Evolutionary conservation across 495 filamentous ascomycete genomes (phyloP).

Genomic region (Aspergillus wentii): DNA sequence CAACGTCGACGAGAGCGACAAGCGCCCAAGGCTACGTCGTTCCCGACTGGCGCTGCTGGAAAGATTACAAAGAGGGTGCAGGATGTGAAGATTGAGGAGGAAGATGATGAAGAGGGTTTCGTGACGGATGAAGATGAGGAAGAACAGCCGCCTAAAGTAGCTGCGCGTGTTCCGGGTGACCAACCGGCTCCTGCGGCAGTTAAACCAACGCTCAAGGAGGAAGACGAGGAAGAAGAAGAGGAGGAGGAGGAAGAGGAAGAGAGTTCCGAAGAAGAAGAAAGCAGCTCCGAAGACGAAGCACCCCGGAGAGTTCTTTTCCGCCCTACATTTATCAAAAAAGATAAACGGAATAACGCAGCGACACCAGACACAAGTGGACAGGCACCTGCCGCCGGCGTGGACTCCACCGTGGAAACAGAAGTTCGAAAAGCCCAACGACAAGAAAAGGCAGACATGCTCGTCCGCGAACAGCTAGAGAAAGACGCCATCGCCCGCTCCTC

Average conservation of each 20-base stretch:
- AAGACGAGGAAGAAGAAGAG: slow-evolving; percentile 51
- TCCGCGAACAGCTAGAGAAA: slow-evolving; percentile 84
- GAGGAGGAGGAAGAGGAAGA: slow-evolving; percentile 46
- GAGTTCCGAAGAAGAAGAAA: slow-evolving; percentile 49
- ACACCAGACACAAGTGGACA: slow-evolving; percentile 12
- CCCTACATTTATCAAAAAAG: slow-evolving; percentile 89
- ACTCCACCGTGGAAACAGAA: slow-evolving; percentile 51
- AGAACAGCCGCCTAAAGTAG: slow-evolving; percentile 43
- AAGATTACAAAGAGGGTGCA: slow-evolving; percentile 23
- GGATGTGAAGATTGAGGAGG: slow-evolving; percentile 20
- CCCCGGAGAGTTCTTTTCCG: slow-evolving; percentile 70
- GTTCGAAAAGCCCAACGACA: slow-evolving; percentile 48
- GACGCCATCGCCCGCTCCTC: slow-evolving; percentile 69
- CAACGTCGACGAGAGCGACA: slow-evolving; percentile 25
- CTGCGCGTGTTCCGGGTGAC: slow-evolving; percentile 9
- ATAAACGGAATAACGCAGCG: slow-evolving; percentile 49
- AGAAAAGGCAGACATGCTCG: slow-evolving; percentile 66
- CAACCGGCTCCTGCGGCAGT: background rate
- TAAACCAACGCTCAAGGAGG: slow-evolving; percentile 42
- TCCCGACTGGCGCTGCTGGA: slow-evolving; percentile 36
- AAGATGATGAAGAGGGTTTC: slow-evolving; percentile 53
- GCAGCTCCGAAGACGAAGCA: slow-evolving; percentile 69
- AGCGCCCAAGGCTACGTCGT: slow-evolving; percentile 64
- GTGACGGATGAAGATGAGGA: slow-evolving; percentile 66
- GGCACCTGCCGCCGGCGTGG: slow-evolving; percentile 38